phyloP scores from a whole-genome alignment of 2,329 filamentous ascomycete genomes.

The Aurifilum marmelostoma region DNA sequence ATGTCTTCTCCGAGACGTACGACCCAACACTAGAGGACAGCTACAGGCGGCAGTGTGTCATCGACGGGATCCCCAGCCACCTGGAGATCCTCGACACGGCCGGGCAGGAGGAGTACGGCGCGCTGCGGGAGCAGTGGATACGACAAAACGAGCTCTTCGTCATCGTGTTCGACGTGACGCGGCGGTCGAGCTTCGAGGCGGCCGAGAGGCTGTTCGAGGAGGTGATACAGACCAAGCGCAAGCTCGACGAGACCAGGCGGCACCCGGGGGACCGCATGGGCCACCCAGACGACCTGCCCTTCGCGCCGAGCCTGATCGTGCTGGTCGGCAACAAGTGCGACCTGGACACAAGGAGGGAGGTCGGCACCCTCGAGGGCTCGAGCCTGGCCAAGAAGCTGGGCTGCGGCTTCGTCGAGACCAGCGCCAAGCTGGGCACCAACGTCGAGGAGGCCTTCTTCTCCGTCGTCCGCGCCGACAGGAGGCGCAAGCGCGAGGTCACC shows the following conservation, averaged over 20 bases:
- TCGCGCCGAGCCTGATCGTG: slow-evolving; percentile 25
- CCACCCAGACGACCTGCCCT: slow-evolving; percentile 19
- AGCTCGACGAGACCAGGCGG: slow-evolving; percentile 16
- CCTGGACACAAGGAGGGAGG: slow-evolving; percentile 25
- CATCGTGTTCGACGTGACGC: slow-evolving; percentile 27
- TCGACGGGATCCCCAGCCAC: slow-evolving; percentile 25
- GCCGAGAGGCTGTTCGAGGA: slow-evolving; percentile 27
- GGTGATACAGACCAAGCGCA: slow-evolving; percentile 25
- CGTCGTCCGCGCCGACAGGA: slow-evolving; percentile 28
- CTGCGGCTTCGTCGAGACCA: slow-evolving; percentile 30
- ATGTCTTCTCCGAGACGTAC: slow-evolving; percentile 28
- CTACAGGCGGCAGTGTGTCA: slow-evolving; percentile 28
- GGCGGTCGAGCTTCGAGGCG: slow-evolving; percentile 28
- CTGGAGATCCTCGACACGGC: slow-evolving; percentile 29
- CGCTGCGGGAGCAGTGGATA: slow-evolving; percentile 29
- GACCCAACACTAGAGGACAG: slow-evolving; percentile 29
- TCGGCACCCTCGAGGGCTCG: slow-evolving; percentile 27
- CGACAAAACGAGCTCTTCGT: slow-evolving; percentile 30
- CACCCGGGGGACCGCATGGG: slow-evolving; percentile 7
- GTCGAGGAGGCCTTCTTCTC: slow-evolving; percentile 29
- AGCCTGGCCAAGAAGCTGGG: slow-evolving; percentile 27
- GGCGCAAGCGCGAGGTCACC: slow-evolving; percentile 17
- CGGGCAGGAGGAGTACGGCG: slow-evolving; percentile 28
- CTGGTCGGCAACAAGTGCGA: slow-evolving; percentile 30
- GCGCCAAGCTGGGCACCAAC: slow-evolving; percentile 28